Base-by-base conservation (phyloP, 495 filamentous ascomycete species). In the Zalerion maritima region DNA sequence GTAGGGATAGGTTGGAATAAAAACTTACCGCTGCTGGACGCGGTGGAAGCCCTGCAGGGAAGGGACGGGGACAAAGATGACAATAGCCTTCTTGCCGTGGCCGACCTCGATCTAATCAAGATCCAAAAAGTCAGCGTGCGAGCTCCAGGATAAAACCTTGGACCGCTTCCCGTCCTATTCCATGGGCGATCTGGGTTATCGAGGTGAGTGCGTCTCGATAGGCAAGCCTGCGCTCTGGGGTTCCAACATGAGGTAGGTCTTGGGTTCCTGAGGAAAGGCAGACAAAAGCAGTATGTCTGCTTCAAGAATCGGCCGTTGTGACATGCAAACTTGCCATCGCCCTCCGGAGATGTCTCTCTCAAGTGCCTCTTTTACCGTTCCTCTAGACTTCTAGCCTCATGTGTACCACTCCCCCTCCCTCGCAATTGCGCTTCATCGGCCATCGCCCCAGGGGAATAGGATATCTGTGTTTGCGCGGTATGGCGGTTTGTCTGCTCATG, bases 31-130 rank as follows among this genome's bases (percentile, higher is more conserved):
- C 71, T 94, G 89, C 75, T 97, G 89, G 55, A 92, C 81, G 52
- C 85, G 81, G 74, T 94, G 89, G 79, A 93, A 96, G 52, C 78
- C 79, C 53, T 70, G 66, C 50, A 97, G 80, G 54, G 87, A 77
- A 55, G 89, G 89, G 54, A 97, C 91, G 52, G 89, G 89, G 71
- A 97, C 87, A 77, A 97, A 97, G 76, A 97, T 83, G 67, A 94
- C 83, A 66, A 97, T 94, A 46, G 89, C 89, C 73, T 97, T 97
- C 74, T 92, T 93, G 75, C 89, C 89, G 68, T 93, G 84, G 67
- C 87, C 87, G 62, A 94, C 89, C 70, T 97, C 89, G 66, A 97
- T 81, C 89, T 94, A 63, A 54, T 52, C 47, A 56, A 58, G 64
- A 64, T 58, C 58, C 58, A 60, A 64, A n/a, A 73, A 73, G 67